These are phyloP conservation scores for Cyclotella distinguenda DNA, from an alignment of 108 stramenopile species.

Conservation along the genomic window DNA sequence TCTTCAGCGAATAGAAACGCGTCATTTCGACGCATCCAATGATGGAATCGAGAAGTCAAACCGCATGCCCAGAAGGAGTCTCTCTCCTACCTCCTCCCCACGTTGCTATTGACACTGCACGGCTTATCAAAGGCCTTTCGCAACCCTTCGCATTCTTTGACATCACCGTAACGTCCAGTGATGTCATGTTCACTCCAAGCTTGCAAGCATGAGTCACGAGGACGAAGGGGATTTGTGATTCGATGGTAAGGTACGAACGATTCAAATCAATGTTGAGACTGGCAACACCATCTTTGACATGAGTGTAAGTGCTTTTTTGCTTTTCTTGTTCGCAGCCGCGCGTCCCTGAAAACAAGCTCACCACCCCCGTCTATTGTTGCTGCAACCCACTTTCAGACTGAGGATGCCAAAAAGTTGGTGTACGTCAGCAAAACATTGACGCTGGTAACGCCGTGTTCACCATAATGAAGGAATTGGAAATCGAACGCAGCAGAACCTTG, in stretches of 20 bases:
- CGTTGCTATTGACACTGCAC: slow-evolving; percentile 47
- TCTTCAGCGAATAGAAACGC: slow-evolving; percentile 42
- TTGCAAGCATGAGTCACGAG: slow-evolving; percentile 70
- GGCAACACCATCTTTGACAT: slow-evolving; percentile 84
- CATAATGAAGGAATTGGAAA: slow-evolving; percentile 71
- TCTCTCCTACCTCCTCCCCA: not conserved
- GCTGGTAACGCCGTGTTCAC: slow-evolving; percentile 72
- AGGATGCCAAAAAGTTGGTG: slow-evolving; percentile 84
- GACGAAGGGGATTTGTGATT: slow-evolving; percentile 60
- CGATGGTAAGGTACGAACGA: slow-evolving; percentile 82
- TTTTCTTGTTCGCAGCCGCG: not conserved
- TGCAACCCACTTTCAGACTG: slow-evolving; percentile 55
- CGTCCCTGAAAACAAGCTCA: too few species aligned
- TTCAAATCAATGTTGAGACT: slow-evolving; percentile 65
- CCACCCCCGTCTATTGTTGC: not conserved
- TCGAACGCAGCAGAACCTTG: slow-evolving; percentile 73
- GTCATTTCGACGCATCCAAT: slow-evolving; percentile 1
- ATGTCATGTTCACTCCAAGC: slow-evolving; percentile 89
- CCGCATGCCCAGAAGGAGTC: not conserved
- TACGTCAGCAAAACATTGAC: slow-evolving; percentile 68
- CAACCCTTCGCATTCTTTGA: slow-evolving; percentile 84
- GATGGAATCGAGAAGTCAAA: not conserved
- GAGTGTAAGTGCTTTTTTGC: slow-evolving; percentile 59
- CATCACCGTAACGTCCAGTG: slow-evolving; percentile 70
- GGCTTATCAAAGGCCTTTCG: slow-evolving; percentile 80